Conservation (phyloP, 1,139 yeast species). For the Magnusiomyces suaveolens region DNA sequence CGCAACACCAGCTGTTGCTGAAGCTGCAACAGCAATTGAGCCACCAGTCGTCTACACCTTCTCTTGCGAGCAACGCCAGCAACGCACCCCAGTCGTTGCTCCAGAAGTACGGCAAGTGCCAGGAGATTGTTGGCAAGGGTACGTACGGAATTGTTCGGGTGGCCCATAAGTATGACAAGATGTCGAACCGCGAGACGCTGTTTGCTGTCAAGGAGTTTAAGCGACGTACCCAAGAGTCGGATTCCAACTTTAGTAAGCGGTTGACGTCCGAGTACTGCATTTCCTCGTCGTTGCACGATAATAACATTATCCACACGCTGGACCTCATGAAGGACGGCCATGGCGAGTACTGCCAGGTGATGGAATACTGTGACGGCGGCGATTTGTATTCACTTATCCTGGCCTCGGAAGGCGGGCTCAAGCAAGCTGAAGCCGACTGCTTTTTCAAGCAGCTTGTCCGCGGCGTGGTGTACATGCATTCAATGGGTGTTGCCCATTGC, state of each 20-base stretch:
- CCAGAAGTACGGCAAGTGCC: conserved; percentile 70
- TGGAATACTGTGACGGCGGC: conserved; percentile 96
- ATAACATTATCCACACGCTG: conserved; percentile 73
- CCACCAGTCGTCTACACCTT: background rate
- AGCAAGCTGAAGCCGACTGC: conserved; percentile 86
- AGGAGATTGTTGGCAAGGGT: conserved; percentile 73
- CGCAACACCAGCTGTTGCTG: conserved; percentile 7
- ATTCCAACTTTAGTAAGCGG: conserved; percentile 54
- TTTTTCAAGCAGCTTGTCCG: conserved; percentile 83
- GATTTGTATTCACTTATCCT: conserved; percentile 80
- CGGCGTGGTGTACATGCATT: conserved; percentile 93
- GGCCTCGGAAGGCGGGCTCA: conserved; percentile 68
- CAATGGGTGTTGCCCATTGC: conserved; percentile 93
- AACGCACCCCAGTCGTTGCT: conserved; percentile 33
- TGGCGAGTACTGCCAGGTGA: conserved; percentile 90
- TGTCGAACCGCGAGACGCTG: conserved; percentile 38
- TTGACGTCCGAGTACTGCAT: conserved; percentile 80
- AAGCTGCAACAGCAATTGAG: conserved; percentile 30
- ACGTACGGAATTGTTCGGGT: conserved; percentile 79
- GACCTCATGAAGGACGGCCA: conserved; percentile 84
- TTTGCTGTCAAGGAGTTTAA: conserved; percentile 81
- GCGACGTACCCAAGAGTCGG: conserved; percentile 46
- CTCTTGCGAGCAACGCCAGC: conserved; percentile 13
- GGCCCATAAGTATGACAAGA: conserved; percentile 45
- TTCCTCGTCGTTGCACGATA: conserved; percentile 67